These are phyloP conservation scores for Lactifluus piperatus DNA, from an alignment of 768 basidiomycete genomes.

Conservation along the genomic window DNA sequence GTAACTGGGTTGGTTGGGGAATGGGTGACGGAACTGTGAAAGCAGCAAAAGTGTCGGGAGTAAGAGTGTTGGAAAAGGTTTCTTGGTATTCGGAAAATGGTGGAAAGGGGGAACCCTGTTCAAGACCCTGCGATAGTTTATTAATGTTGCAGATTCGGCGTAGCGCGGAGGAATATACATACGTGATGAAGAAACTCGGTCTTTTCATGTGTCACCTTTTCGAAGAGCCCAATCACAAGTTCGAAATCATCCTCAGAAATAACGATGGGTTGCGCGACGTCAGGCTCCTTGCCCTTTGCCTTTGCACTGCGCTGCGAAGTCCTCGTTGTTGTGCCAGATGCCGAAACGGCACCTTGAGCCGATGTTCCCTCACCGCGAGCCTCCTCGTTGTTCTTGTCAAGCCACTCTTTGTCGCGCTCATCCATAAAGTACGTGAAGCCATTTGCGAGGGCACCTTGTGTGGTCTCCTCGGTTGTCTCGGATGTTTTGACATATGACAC, in stretches of 20 bases:
- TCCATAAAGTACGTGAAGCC: constrained; percentile 92
- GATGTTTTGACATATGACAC: constrained; percentile 72
- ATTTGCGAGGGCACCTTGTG: constrained; percentile 50
- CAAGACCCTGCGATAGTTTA: constrained; percentile 39
- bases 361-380: constrained; percentile 82
- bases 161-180: constrained; percentile 27
- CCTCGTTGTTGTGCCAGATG: constrained; percentile 46
- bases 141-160: neutral
- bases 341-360: constrained; percentile 58
- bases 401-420: constrained; percentile 92
- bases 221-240: constrained; percentile 89
- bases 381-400: constrained; percentile 83
- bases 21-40: constrained; percentile 62
- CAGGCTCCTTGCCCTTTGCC: constrained; percentile 79
- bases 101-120: constrained; percentile 61
- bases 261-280: constrained; percentile 48
- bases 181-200: constrained; percentile 88
- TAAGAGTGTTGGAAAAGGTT: constrained; percentile 50
- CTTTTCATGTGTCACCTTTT: constrained; percentile 84
- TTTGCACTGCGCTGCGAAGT: constrained; percentile 54
- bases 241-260: constrained; percentile 93
- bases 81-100: constrained; percentile 68
- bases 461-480: constrained; percentile 75
- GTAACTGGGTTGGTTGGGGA: constrained; percentile 51
- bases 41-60: constrained; percentile 56